A percentile compares a stretch with the other conserved stretches of the same genome.
These are phyloP conservation scores for Metarhizium guizhouense DNA, from an alignment of 2,329 filamentous ascomycete species.

Conservation along the genomic window DNA sequence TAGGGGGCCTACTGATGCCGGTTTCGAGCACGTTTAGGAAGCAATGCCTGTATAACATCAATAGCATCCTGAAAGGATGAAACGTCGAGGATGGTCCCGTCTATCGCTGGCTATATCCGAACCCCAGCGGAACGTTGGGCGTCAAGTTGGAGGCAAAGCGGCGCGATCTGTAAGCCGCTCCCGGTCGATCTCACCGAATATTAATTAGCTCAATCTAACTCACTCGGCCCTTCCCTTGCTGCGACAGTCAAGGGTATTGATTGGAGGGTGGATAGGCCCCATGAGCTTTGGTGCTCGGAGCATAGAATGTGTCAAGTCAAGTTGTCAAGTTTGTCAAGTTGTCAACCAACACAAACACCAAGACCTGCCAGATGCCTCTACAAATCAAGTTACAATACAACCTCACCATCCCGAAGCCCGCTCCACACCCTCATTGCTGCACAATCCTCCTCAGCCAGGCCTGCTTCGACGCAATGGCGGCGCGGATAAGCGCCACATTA, in stretches of 20 bases:
- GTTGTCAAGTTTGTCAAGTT: too few species aligned
- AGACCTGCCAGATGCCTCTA: not conserved
- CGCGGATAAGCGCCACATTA: constrained; percentile 9
- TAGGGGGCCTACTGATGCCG: too few species aligned
- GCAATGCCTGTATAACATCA: too few species aligned
- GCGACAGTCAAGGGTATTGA: too few species aligned
- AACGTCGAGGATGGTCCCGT: not conserved
- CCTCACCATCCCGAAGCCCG: not conserved
- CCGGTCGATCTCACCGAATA: constrained; percentile 5
- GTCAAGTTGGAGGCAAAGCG: not conserved
- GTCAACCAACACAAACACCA: not conserved
- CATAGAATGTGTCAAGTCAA: too few species aligned
- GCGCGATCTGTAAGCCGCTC: not conserved
- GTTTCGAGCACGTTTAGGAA: too few species aligned
- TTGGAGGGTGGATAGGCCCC: too few species aligned
- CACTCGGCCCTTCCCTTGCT: not conserved
- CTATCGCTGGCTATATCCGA: not conserved
- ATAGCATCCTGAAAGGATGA: not conserved
- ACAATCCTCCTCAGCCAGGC: constrained; percentile 10
- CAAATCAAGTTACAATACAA: not conserved
- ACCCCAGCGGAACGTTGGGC: not conserved
- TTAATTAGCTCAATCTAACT: constrained; percentile 10
- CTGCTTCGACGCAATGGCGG: constrained; percentile 8
- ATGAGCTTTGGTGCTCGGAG: too few species aligned
- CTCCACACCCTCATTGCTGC: not conserved